phyloP scores from a whole-genome alignment of 805 yeast species.

The Blastobotrys peoriensis region DNA sequence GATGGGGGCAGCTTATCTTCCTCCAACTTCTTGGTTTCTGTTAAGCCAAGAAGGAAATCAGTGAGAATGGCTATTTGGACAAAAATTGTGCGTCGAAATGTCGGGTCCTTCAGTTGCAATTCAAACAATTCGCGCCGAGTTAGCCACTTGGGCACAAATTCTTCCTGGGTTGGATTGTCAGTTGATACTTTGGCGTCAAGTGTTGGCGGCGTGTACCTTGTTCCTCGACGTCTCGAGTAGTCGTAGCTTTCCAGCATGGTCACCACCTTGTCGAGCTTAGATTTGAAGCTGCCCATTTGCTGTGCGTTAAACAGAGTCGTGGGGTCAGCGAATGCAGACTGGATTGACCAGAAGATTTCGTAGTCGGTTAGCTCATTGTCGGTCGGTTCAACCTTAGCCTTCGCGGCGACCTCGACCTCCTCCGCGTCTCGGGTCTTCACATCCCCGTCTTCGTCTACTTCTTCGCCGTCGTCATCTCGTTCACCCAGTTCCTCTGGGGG shows the following conservation, averaged over 20 bases:
- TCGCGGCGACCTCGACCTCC: not conserved
- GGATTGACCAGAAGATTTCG: constrained; percentile 28
- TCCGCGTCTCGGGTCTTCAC: constrained; percentile 7
- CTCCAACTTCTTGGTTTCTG: constrained; percentile 13
- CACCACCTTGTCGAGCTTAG: constrained; percentile 15
- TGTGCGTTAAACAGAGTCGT: constrained; percentile 10
- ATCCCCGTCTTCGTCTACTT: constrained; percentile 8
- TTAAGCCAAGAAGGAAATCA: constrained; percentile 23
- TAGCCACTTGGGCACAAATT: constrained; percentile 32
- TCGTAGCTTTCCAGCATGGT: constrained; percentile 4
- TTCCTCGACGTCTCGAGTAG: not conserved
- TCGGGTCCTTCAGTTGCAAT: constrained; percentile 27
- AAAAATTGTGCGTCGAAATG: constrained; percentile 27
- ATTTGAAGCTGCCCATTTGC: constrained; percentile 13
- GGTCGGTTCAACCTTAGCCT: not conserved
- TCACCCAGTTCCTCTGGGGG: not conserved
- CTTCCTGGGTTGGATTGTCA: constrained; percentile 1
- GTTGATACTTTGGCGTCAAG: not conserved
- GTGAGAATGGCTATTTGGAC: constrained; percentile 26
- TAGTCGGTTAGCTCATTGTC: constrained; percentile 17
- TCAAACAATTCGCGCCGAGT: constrained; percentile 29
- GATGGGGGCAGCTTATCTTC: constrained; percentile 9
- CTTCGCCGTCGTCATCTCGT: constrained; percentile 1
- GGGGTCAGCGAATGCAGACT: constrained; percentile 26
- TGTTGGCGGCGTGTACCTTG: not conserved